Evolutionary conservation across 2,329 filamentous ascomycete species (phyloP), one percentile per base, ranked within the genome.

Genomic region (Westerdykella sp.): DNA sequence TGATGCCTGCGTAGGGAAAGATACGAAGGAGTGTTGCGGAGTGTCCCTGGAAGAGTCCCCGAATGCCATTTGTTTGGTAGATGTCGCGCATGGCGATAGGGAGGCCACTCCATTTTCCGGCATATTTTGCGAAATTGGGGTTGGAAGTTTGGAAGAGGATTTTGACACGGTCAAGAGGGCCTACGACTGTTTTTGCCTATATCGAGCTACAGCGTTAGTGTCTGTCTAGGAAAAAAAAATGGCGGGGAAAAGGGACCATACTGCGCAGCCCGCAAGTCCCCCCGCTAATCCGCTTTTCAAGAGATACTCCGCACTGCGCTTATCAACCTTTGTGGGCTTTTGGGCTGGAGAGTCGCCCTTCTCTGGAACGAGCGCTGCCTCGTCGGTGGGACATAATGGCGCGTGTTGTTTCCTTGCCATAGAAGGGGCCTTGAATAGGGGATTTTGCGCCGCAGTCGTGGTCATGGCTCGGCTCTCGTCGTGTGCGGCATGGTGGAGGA

Each of bases 61-160:
- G 65, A 2, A 78, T 52, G 31, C 93, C 93, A 49, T 94, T 85
- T 37, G 80, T 73, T 18, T 67, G 71, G 57, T 93, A 87, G 50
- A 98, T 97, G 57, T 90, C 85, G 54, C 79, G 78, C 68, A 97
- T 85, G 21, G 93, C 90, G 14, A 77, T 77, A n/a, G 80, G 78
- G 15, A 95, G 81, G 39, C 93, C 93, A 43, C 80, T 78, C 85
- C 90, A 96, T 34, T 85, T 89, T 34, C 89, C 87, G 1, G 87
- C 82, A 65, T 97, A 98, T 70, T 95, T 95, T 42, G 85, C 79
- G 65, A 95, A 98, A 55, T 93, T 84, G 3, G 93, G 93, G 60
- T 93, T 96, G 60, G 85, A 88, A 41, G 93, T 85, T 67, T 98
- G 93, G 71, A 98, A 97, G 44, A 98, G 84, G 62, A 98, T 98